Conservation (phyloP, 1,284 basidiomycete genomes). For the Naganishia cerealis region DNA sequence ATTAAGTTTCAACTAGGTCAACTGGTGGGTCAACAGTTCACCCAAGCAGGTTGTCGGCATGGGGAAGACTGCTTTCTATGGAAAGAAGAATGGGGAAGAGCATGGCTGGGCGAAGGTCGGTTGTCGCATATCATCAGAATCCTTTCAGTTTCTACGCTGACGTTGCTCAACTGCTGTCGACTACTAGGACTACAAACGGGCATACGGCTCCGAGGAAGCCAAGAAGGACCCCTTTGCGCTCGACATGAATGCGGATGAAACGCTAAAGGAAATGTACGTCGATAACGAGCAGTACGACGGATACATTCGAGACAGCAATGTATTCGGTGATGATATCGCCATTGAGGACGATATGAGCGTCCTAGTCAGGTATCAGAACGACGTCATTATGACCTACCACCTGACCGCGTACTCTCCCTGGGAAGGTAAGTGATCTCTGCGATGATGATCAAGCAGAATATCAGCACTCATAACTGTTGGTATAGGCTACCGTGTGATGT, state of each 20-base stretch:
- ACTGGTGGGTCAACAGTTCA: constrained; percentile 62
- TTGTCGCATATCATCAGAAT: neutral
- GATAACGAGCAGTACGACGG: constrained; percentile 53
- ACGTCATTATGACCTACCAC: constrained; percentile 62
- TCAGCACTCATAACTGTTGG: neutral
- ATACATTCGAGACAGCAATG: constrained; percentile 54
- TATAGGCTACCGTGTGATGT: constrained; percentile 62
- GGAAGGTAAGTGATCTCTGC: constrained; percentile 12
- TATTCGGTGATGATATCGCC: constrained; percentile 60
- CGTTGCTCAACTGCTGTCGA: neutral
- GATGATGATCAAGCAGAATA: neutral
- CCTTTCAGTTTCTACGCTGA: neutral
- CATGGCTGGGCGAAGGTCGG: constrained; percentile 58
- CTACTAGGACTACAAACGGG: constrained; percentile 55
- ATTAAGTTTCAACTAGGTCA: constrained; percentile 42
- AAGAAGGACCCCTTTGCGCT: constrained; percentile 60
- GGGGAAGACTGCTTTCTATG: constrained; percentile 60
- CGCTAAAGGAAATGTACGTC: constrained; percentile 57
- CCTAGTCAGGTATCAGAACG: constrained; percentile 59
- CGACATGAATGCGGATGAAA: constrained; percentile 58
- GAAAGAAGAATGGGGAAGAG: constrained; percentile 57
- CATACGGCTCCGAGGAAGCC: constrained; percentile 56
- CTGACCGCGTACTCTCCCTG: constrained; percentile 50
- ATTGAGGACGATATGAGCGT: constrained; percentile 64
- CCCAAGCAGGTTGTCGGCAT: constrained; percentile 60